A percentile compares a stretch with the other conserved stretches of the same genome.
Evolutionary conservation across 805 yeast genomes (phyloP).

Genomic region (Barnettozyma vustinii): DNA sequence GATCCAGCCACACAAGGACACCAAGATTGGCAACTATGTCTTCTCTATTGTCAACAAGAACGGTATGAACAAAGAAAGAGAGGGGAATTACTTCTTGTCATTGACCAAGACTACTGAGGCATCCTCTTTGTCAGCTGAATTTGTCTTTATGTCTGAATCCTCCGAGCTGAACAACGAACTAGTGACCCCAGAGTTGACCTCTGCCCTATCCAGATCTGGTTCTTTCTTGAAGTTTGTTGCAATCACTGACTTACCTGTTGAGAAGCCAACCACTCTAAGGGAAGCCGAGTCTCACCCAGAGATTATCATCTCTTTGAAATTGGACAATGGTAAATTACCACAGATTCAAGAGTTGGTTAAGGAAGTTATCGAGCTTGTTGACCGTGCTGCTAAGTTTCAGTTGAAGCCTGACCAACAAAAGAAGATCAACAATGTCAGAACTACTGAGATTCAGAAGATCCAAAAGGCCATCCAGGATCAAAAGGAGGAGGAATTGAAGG

Average conservation of each 20-base stretch:
- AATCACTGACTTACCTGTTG: constrained; percentile 78
- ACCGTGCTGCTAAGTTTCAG: constrained; percentile 42
- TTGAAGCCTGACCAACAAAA: constrained; percentile 72
- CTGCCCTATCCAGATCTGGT: constrained; percentile 37
- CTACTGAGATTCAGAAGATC: constrained; percentile 63
- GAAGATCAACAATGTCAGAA: constrained; percentile 76
- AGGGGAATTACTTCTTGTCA: constrained; percentile 73
- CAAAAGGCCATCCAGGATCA: constrained; percentile 60
- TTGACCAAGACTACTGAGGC: constrained; percentile 80
- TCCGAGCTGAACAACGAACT: constrained; percentile 71
- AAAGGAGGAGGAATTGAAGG: constrained; percentile 63
- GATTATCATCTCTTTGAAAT: constrained; percentile 48
- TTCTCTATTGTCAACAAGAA: constrained; percentile 82
- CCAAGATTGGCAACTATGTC: constrained; percentile 47
- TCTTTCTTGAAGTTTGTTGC: constrained; percentile 60
- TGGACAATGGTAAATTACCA: constrained; percentile 38
- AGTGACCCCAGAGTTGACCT: constrained; percentile 42
- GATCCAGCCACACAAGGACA: constrained; percentile 46
- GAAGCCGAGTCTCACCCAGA: constrained; percentile 47
- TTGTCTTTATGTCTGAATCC: constrained; percentile 85
- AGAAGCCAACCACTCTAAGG: constrained; percentile 56
- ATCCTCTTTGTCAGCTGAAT: constrained; percentile 60
- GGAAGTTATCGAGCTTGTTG: constrained; percentile 51
- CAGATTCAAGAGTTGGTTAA: constrained; percentile 46
- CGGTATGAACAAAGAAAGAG: constrained; percentile 72